These are phyloP conservation scores for Backusella macrospora DNA, from an alignment of 192 early-diverging fungal genomes.

Conservation along the genomic window DNA sequence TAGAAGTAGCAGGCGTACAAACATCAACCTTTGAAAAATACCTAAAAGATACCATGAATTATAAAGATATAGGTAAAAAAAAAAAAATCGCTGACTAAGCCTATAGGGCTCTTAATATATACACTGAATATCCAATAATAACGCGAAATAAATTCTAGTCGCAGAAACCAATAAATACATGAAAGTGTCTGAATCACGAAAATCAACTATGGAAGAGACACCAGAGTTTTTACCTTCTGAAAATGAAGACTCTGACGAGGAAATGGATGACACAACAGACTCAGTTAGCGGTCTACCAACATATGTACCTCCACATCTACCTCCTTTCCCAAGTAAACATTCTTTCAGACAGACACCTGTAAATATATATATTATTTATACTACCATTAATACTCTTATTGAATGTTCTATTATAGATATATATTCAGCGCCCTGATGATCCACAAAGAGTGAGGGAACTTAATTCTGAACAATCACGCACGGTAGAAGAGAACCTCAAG, in stretches of 20 bases:
- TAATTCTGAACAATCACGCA: constrained; percentile 56
- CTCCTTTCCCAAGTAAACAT: constrained; percentile 57
- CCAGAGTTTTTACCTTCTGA: constrained; percentile 45
- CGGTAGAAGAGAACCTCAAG: constrained; percentile 58
- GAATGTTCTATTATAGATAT: constrained; percentile 43
- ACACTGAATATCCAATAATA: not conserved
- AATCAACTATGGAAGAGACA: constrained; percentile 35
- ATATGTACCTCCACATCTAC: constrained; percentile 53
- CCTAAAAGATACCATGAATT: constrained; percentile 19
- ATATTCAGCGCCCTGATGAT: constrained; percentile 53
- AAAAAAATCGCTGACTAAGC: not conserved
- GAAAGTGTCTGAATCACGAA: constrained; percentile 7
- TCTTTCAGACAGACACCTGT: constrained; percentile 61
- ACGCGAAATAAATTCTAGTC: not conserved
- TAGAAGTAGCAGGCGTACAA: constrained; percentile 45
- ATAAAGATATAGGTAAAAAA: constrained; percentile 6
- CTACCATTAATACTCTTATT: not conserved
- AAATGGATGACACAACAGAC: constrained; percentile 25
- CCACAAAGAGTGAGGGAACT: constrained; percentile 53
- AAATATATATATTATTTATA: constrained; percentile 18
- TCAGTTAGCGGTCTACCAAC: constrained; percentile 34
- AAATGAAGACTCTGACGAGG: constrained; percentile 38
- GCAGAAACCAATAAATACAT: constrained; percentile 16
- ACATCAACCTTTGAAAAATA: constrained; percentile 43
- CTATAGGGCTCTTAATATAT: not conserved